Conservation (phyloP, 352 stramenopile species). For the Paralagenidium karlingii region DNA sequence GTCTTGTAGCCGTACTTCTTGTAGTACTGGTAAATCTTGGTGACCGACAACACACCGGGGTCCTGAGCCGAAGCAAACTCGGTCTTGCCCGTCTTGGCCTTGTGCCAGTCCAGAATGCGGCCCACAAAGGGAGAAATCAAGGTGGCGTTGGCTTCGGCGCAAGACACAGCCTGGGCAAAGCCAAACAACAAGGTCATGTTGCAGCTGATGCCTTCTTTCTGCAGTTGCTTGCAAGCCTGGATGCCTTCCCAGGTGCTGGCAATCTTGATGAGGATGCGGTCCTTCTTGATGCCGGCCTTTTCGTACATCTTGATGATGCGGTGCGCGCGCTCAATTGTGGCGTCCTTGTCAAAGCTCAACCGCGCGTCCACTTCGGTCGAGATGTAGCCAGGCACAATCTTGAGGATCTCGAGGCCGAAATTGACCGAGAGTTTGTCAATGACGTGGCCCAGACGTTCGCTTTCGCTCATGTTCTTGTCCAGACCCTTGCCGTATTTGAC, state of each 20-base stretch:
- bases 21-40: constrained; percentile 98
- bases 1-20: constrained; percentile 96
- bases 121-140: constrained; percentile 96
- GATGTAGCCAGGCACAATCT: constrained; percentile 95
- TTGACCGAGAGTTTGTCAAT: constrained; percentile 98
- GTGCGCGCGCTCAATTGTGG: constrained; percentile 85
- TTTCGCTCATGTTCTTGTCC: constrained; percentile 46
- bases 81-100: constrained; percentile 86
- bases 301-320: constrained; percentile 97
- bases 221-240: constrained; percentile 91
- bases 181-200: constrained; percentile 99
- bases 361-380: constrained; percentile 98
- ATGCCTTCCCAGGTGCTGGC: constrained; percentile 97
- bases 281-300: constrained; percentile 88
- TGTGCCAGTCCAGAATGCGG: constrained; percentile 97
- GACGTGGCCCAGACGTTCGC: constrained; percentile 82
- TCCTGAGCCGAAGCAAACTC: constrained; percentile 91
- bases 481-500: constrained; percentile 86
- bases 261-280: constrained; percentile 98
- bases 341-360: constrained; percentile 93
- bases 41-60: constrained; percentile 93
- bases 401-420: constrained; percentile 95
- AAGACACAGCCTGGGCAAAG: constrained; percentile 92
- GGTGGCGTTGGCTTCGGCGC: constrained; percentile 91
- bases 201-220: constrained; percentile 96